A percentile compares a stretch with the other conserved stretches of the same genome.
These are phyloP conservation scores for Pseudogymnoascus sp. DNA, from an alignment of 2,329 filamentous ascomycete species.

Conservation along the genomic window DNA sequence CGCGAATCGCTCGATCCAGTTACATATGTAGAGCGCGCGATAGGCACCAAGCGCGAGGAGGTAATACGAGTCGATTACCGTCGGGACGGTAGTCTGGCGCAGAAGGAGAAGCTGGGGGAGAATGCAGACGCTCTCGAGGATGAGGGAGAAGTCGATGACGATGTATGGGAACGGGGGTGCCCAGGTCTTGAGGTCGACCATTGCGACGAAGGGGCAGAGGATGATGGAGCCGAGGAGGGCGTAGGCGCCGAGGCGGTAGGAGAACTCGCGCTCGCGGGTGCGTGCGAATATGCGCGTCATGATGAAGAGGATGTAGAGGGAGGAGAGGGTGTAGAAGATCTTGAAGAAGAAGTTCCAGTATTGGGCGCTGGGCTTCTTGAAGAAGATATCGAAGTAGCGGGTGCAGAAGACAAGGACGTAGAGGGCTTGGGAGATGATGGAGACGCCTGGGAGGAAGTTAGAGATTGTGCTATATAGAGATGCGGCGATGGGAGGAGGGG, in stretches of 20 bases:
- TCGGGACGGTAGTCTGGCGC: slow-evolving; percentile 89
- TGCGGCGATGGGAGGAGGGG: slow-evolving; percentile 8
- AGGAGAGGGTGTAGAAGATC: slow-evolving; percentile 77
- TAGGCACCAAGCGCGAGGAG: slow-evolving; percentile 81
- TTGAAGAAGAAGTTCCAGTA: slow-evolving; percentile 77
- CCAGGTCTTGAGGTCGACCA: slow-evolving; percentile 51
- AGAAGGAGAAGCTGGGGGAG: slow-evolving; percentile 87
- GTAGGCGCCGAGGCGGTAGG: slow-evolving; percentile 81
- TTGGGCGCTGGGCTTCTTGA: slow-evolving; percentile 27
- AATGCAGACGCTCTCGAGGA: slow-evolving; percentile 85
- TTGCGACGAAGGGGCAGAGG: slow-evolving; percentile 63
- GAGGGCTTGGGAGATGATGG: slow-evolving; percentile 81
- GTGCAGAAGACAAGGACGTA: slow-evolving; percentile 81
- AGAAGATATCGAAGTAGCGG: slow-evolving; percentile 78
- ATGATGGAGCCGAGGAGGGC: slow-evolving; percentile 58
- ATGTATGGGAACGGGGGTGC: slow-evolving; percentile 52
- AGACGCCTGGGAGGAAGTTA: slow-evolving; percentile 54
- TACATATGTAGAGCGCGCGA: slow-evolving; percentile 80
- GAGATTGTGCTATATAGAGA: slow-evolving; percentile 15
- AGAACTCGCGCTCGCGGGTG: slow-evolving; percentile 81
- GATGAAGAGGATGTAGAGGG: slow-evolving; percentile 75
- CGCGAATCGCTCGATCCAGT: slow-evolving; percentile 71
- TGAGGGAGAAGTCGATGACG: slow-evolving; percentile 80
- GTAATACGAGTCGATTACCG: slow-evolving; percentile 95
- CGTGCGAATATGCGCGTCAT: slow-evolving; percentile 84